Evolutionary conservation across 2,329 filamentous ascomycete genomes (phyloP), one percentile per base, ranked within the genome.

Genomic region (Apiospora phragmitis): DNA sequence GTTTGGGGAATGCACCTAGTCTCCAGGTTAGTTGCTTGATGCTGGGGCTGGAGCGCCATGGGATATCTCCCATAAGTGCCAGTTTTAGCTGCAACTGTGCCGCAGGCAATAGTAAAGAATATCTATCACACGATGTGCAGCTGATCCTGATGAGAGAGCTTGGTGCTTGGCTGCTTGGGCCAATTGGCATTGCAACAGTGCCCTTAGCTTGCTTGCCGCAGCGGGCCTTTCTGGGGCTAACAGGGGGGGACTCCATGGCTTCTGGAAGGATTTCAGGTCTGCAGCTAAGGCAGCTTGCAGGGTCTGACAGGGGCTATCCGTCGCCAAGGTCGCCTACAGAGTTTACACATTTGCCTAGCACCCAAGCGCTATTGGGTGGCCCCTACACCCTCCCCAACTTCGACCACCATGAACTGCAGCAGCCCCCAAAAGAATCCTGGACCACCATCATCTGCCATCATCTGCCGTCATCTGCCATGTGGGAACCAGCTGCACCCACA

Each of bases 261-360:
- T 62, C 55, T 62, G 55, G 55, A 62, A 62, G 55, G 55, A 62
- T 62, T 62, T 62, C 55, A 38, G 32, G 55, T 62, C 32, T 38
- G 55, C 55, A 38, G 55, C 55, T 62, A 62, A 4, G 9, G 18
- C 8, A 11, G 7, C 7, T 21, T 21, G 29, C 55, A 38, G 55
- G 55, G 51, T 32, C 26, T 32, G 51, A n/a, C 32, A 62, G 55
- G 55, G 55, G 55, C 55, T n/a, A 62, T 24, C 55, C 55, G 55
- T n/a, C 32, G 29, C 51, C 51, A 41, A 12, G 38, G n/a, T n/a
- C n/a, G n/a, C n/a, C n/a, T n/a, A 59, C 29, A n/a, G 16, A n/a
- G 26, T 59, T 59, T 35, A 59, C 49, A 12, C 26, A 14, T 55
- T 32, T 16, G 49, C 49, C 7, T 55, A 55, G 49, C 49, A 32